Evolutionary conservation across 352 stramenopile species (phyloP).

Genomic region (Globisporangium paddicum): DNA sequence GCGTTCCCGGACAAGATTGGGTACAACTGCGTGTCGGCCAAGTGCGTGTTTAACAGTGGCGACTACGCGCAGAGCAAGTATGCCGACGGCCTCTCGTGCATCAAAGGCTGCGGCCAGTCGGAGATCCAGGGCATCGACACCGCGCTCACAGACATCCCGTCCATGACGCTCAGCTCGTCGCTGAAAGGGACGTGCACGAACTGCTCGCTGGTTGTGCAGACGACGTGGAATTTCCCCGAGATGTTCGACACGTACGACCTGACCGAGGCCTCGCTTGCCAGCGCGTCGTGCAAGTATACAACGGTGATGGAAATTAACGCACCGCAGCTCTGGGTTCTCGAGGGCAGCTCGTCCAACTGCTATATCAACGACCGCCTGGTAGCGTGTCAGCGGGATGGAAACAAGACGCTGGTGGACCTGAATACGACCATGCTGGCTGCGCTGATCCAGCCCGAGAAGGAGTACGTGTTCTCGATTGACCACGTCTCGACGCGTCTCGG

Average conservation of each 20-base stretch:
- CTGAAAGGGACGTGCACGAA: constrained; percentile 67
- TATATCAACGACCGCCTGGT: constrained; percentile 24
- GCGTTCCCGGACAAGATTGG: constrained; percentile 28
- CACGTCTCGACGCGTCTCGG: constrained; percentile 51
- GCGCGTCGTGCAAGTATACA: constrained; percentile 39
- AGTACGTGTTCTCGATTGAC: constrained; percentile 52
- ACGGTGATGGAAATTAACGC: constrained; percentile 42
- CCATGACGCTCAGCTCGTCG: constrained; percentile 40
- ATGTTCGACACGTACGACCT: constrained; percentile 67
- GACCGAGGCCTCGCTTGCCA: constrained; percentile 28
- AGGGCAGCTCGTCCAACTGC: constrained; percentile 33
- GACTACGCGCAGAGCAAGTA: constrained; percentile 28
- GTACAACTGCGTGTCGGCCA: constrained; percentile 45
- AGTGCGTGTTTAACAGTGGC: constrained; percentile 38
- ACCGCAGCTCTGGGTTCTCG: constrained; percentile 55
- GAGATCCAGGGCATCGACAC: constrained; percentile 41
- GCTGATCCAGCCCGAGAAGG: constrained; percentile 35
- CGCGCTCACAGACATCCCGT: constrained; percentile 43
- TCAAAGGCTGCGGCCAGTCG: constrained; percentile 38
- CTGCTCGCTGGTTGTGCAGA: constrained; percentile 52
- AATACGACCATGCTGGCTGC: constrained; percentile 24
- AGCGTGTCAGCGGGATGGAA: constrained; percentile 43
- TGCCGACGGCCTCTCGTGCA: constrained; percentile 41
- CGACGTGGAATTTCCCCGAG: constrained; percentile 67
- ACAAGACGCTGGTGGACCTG: constrained; percentile 48